phyloP scores from a whole-genome alignment of 148 eudicot genomes.

The Rhododendron ferrugineum region DNA sequence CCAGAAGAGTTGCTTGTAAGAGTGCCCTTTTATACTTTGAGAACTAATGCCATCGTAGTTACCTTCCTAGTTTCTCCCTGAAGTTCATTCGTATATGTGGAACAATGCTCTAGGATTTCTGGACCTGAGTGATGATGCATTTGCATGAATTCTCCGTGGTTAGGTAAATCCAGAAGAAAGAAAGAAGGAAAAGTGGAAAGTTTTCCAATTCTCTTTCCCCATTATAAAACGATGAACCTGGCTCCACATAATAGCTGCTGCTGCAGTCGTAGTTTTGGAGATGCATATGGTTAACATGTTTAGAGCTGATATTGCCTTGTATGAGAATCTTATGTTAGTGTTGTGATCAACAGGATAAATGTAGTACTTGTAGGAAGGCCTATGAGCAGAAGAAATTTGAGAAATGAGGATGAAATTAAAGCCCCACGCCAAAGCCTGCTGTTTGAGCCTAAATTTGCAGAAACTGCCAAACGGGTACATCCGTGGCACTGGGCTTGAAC shows the following conservation, averaged over 20 bases:
- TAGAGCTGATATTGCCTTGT: slow-evolving; percentile 22
- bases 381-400: slow-evolving; percentile 40
- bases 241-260: slow-evolving; percentile 50
- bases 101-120: neutral
- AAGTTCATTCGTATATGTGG: too few relatives aligned
- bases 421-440: slow-evolving; percentile 63
- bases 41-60: neutral
- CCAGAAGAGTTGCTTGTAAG: neutral
- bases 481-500: slow-evolving; percentile 49
- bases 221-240: slow-evolving; percentile 30
- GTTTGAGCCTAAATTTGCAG: slow-evolving; percentile 46
- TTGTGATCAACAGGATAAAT: slow-evolving; percentile 72
- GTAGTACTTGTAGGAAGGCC: slow-evolving; percentile 43
- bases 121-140: neutral
- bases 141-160: neutral
- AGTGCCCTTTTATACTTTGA: neutral
- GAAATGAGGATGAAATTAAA: slow-evolving; percentile 49
- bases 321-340: slow-evolving; percentile 35
- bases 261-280: slow-evolving; percentile 33
- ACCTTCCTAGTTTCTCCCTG: neutral
- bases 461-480: slow-evolving; percentile 38
- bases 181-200: slow-evolving; percentile 8
- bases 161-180: too few relatives aligned
- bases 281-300: slow-evolving; percentile 38
- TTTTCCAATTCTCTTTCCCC: slow-evolving; percentile 71